A percentile compares a stretch with the other conserved stretches of the same genome.
These are phyloP conservation scores for Metschnikowia cerradonensis DNA, from an alignment of 805 yeast species.

Conservation along the genomic window DNA sequence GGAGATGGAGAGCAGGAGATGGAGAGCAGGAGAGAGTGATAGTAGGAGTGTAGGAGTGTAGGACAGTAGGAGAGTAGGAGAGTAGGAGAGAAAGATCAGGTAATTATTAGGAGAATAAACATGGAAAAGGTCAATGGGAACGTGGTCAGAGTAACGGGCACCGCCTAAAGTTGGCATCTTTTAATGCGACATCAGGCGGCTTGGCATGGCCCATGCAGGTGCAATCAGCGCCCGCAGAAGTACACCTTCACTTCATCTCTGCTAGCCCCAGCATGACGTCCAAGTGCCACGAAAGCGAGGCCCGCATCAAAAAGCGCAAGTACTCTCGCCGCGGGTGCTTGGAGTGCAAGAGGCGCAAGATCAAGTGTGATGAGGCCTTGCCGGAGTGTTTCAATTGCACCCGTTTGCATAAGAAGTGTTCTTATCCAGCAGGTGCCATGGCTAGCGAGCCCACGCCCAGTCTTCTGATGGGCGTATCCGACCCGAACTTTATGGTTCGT, in stretches of 20 bases:
- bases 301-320: slow-evolving; percentile 31
- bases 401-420: slow-evolving; percentile 30
- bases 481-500: slow-evolving; percentile 2
- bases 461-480: background rate
- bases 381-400: slow-evolving; percentile 37
- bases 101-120: no score
- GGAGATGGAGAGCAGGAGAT: no score
- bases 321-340: slow-evolving; percentile 39
- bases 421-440: slow-evolving; percentile 14
- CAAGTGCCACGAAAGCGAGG: background rate
- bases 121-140: no score
- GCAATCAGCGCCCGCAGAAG: slow-evolving; percentile 1
- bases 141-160: no score
- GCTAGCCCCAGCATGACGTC: background rate
- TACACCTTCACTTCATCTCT: slow-evolving; percentile 1
- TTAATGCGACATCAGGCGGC: background rate
- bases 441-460: no score
- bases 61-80: no score
- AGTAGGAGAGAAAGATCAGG: no score
- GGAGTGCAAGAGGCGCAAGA: slow-evolving; percentile 43
- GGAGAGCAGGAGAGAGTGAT: no score
- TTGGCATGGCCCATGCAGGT: background rate
- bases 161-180: background rate
- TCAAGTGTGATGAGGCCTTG: slow-evolving; percentile 40
- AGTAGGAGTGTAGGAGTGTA: no score